Evolutionary conservation across 192 early-diverging fungal genomes (phyloP), one percentile per base, ranked within the genome.

Genomic region (Thamnidium elegans): DNA sequence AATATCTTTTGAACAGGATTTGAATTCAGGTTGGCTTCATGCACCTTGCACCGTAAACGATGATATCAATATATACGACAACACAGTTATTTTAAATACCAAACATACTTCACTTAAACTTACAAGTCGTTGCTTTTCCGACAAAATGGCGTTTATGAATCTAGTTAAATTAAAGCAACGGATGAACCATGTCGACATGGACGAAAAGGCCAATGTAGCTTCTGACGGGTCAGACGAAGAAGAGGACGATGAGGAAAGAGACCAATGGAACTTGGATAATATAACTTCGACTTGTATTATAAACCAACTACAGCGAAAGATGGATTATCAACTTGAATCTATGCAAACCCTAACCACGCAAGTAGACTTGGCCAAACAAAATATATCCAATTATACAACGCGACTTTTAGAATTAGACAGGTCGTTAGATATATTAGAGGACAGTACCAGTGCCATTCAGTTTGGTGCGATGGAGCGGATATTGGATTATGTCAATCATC

Each of bases 91-190:
- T 2, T 31, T 67, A 30, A 5, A 15, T 2, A 32, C 66, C 0
- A 19, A n/a, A 2, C 48, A 60, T 23, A 50, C 26, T 0, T 50
- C 46, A n/a, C 19, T 67, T 46, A 31, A 34, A 23, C 31, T 67
- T 4, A 67, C 44, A 23, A 56, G 56, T 14, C 19, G 66, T 7
- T 67, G 47, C 3, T 19, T 42, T 36, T 10, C 34, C 2, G 66
- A 67, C 19, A 67, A 67, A 60, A 60, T 51, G 44, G 50, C 23
- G 13, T 67, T 67, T 60, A 21, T 67, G 17, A 58, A 67, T 17
- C 36, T 67, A 13, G n/a, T 67, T 4, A 17, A 43, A 3, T 50
- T 67, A 17, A 67, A 47, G 8, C 56, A 59, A 11, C 26, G 26
- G 21, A 46, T 44, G 5, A 17, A 14, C 19, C 3, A 20, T 9